Conservation (phyloP, 2,329 filamentous ascomycete genomes). For the Thermoascus crustaceus region DNA sequence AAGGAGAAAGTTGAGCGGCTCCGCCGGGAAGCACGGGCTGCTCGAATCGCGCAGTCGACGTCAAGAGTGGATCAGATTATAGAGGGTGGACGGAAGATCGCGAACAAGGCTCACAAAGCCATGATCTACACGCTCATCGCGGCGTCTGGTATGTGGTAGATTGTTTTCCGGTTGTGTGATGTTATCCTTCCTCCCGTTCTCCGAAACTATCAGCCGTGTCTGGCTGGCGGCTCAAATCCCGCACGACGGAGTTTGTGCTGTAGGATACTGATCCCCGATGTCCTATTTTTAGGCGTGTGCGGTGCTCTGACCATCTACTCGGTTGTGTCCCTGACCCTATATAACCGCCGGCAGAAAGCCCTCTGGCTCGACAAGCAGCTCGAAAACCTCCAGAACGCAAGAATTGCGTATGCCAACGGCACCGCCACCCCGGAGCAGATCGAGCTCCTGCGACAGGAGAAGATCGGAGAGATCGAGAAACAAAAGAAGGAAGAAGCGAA, state of each 20-base stretch:
- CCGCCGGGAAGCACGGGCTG: slow-evolving; percentile 59
- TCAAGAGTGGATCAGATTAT: slow-evolving; percentile 48
- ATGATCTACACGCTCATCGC: slow-evolving; percentile 54
- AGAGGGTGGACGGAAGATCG: slow-evolving; percentile 46
- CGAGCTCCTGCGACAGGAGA: slow-evolving; percentile 37
- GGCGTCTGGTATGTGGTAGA: slow-evolving; percentile 53
- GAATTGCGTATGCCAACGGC: slow-evolving; percentile 33
- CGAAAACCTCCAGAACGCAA: slow-evolving; percentile 34
- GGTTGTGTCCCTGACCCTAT: slow-evolving; percentile 57
- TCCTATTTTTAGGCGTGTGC: slow-evolving; percentile 43
- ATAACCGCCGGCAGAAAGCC: slow-evolving; percentile 57
- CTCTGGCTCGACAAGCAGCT: slow-evolving; percentile 51
- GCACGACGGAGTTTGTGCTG: too few species aligned
- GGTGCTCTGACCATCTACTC: slow-evolving; percentile 56
- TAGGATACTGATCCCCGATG: background rate
- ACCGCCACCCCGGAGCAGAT: slow-evolving; percentile 34
- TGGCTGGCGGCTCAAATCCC: too few species aligned
- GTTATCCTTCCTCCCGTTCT: too few species aligned
- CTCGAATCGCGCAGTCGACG: slow-evolving; percentile 52
- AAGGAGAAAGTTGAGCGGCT: slow-evolving; percentile 62
- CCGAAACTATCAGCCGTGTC: too few species aligned
- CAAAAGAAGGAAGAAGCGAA: slow-evolving; percentile 33
- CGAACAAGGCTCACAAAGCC: slow-evolving; percentile 53
- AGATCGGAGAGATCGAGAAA: slow-evolving; percentile 35
- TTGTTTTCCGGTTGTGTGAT: too few species aligned